These are phyloP conservation scores for Penicillium canescens DNA, from an alignment of 495 filamentous ascomycete species.

Conservation along the genomic window DNA sequence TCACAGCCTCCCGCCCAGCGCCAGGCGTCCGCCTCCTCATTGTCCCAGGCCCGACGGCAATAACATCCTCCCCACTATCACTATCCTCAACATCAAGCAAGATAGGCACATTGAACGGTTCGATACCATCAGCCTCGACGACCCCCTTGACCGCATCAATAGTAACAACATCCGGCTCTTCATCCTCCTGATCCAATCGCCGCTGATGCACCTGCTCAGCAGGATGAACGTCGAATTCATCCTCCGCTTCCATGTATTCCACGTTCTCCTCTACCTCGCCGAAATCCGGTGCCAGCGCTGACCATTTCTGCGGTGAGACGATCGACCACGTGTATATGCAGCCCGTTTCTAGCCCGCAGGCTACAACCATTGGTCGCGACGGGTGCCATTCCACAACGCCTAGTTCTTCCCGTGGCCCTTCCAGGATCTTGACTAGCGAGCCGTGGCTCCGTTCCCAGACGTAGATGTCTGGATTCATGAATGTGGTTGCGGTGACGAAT, in stretches of 20 bases:
- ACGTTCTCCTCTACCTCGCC: constrained; percentile 97
- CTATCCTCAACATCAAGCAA: constrained; percentile 75
- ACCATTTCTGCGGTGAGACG: constrained; percentile 91
- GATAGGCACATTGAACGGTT: constrained; percentile 82
- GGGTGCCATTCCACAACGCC: constrained; percentile 98
- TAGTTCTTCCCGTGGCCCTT: constrained; percentile 92
- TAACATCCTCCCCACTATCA: constrained; percentile 84
- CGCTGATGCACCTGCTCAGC: constrained; percentile 93
- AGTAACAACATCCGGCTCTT: constrained; percentile 83
- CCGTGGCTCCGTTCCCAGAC: constrained; percentile 95
- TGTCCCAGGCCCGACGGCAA: constrained; percentile 80
- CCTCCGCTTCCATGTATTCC: constrained; percentile 91
- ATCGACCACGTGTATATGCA: constrained; percentile 93
- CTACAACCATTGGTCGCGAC: constrained; percentile 79
- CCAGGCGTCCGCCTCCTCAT: constrained; percentile 75
- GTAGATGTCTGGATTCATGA: constrained; percentile 97
- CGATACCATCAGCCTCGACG: constrained; percentile 45
- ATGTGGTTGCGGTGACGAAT: constrained; percentile 83
- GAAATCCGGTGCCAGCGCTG: constrained; percentile 94
- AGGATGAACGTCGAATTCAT: constrained; percentile 97
- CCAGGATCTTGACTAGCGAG: constrained; percentile 93
- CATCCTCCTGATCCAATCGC: constrained; percentile 83
- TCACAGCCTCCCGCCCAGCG: constrained; percentile 46
- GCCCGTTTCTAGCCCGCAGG: constrained; percentile 86
- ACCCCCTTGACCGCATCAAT: constrained; percentile 64